Evolutionary conservation across 257 asterid genomes (phyloP).

Genomic region (Rhazya stricta): DNA sequence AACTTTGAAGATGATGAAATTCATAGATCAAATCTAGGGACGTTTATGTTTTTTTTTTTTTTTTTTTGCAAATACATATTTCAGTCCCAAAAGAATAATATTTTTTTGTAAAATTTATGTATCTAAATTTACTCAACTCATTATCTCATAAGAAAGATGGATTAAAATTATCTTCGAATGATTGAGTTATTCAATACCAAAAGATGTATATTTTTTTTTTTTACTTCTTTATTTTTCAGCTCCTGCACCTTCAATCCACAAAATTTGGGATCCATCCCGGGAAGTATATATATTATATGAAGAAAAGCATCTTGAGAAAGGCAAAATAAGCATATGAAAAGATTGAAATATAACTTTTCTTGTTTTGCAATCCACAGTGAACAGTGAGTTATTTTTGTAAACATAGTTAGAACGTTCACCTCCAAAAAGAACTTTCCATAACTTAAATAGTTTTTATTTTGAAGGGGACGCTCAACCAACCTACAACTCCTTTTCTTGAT

Average conservation of each 20-base stretch:
- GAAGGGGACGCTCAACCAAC: conserved; percentile 55
- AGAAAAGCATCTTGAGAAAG: conserved; percentile 3
- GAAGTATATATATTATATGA: too few relatives aligned
- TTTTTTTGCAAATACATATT: background rate
- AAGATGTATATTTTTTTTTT: too few relatives aligned
- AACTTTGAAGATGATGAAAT: background rate
- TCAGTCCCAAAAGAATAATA: background rate
- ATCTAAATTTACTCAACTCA: too few relatives aligned
- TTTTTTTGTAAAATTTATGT: too few relatives aligned
- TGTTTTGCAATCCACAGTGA: background rate
- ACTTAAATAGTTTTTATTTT: conserved; percentile 15
- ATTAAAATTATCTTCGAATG: too few relatives aligned
- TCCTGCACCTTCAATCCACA: too few relatives aligned
- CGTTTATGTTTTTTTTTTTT: background rate
- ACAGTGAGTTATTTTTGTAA: background rate
- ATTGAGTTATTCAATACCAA: too few relatives aligned
- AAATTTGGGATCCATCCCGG: too few relatives aligned
- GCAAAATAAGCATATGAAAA: background rate
- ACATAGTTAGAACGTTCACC: conserved; percentile 10
- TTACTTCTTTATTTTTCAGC: too few relatives aligned
- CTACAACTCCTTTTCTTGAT: conserved; percentile 17
- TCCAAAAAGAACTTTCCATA: conserved; percentile 2
- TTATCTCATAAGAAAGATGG: too few relatives aligned
- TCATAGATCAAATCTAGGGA: background rate
- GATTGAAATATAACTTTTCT: conserved; percentile 1